Evolutionary conservation across 768 basidiomycete species (phyloP), one percentile per base, ranked within the genome.

Genomic region (Trametopsis cervina): DNA sequence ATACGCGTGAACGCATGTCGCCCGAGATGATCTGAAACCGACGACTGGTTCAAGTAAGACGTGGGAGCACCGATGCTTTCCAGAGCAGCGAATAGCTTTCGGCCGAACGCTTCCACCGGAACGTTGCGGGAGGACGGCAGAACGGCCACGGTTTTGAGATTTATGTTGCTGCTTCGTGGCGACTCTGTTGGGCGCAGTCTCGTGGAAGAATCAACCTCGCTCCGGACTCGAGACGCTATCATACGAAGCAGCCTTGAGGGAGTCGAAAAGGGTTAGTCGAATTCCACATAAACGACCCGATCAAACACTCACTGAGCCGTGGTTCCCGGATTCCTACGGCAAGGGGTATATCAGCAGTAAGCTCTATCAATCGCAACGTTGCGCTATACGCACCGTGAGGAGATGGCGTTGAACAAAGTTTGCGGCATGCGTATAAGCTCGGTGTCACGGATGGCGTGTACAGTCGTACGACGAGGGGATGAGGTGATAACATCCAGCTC

Each of bases 401-500:
- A 91, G 50, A 98, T 95, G 0, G 96, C 96, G 63, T 98, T 98
- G 73, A 98, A 99, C 9, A 99, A 73, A 0, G 96, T 96, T 59
- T 89, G 83, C 1, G 96, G 96, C 88, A 99, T 96, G 23, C 95
- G 74, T 23, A 95, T 95, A 11, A 99, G 75, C 63, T 99, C 96
- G 0, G 93, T 92, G 62, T 99, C 96, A 57, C 96, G 90, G 54
- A 99, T 98, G 5, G 96, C 96, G 66, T 98, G 95, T 15, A 97
- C 82, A 0, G 93, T 98, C 41, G 83, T 94, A 46, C 85, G 78
- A 49, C 96, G 79, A 2, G 80, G 78, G 15, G 84, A 87, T 57
- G 85, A 88, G 6, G 94, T 96, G 59, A 99, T 98, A 44, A 96
- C 96, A 63, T 98, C 96, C 11, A 99, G 74, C 65, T 99, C 96